phyloP scores from a whole-genome alignment of 352 stramenopile genomes.

The Peronospora farinosa region DNA sequence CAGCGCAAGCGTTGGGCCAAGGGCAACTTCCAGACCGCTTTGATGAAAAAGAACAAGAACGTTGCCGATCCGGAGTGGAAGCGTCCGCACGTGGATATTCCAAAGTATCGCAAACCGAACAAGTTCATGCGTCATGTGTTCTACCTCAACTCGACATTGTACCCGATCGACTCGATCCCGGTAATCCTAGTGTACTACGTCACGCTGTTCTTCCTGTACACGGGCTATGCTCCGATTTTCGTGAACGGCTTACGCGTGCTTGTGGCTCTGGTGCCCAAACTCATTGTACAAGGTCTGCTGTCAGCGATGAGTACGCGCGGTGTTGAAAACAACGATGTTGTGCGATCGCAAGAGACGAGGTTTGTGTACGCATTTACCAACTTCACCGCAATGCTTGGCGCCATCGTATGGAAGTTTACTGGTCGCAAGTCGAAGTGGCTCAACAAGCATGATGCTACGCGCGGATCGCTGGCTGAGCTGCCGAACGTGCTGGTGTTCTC shows the following conservation, averaged over 20 bases:
- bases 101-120: constrained; percentile 75
- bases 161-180: constrained; percentile 68
- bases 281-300: constrained; percentile 68
- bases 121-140: constrained; percentile 82
- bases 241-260: constrained; percentile 65
- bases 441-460: constrained; percentile 55
- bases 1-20: constrained; percentile 82
- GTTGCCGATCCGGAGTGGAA: constrained; percentile 80
- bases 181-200: constrained; percentile 83
- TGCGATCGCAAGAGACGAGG: constrained; percentile 71
- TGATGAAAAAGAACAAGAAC: constrained; percentile 81
- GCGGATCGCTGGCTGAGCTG: constrained; percentile 65
- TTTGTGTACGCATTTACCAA: constrained; percentile 84
- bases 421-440: constrained; percentile 63
- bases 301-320: constrained; percentile 67
- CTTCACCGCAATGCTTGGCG: constrained; percentile 63
- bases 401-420: constrained; percentile 80
- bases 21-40: constrained; percentile 76
- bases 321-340: constrained; percentile 77
- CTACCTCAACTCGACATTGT: constrained; percentile 80
- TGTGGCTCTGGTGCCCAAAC: constrained; percentile 59
- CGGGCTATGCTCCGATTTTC: constrained; percentile 77
- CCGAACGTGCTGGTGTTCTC: constrained; percentile 83
- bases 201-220: constrained; percentile 83
- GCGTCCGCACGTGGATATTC: constrained; percentile 56